A percentile compares a stretch with the other conserved stretches of the same genome.
Conservation (phyloP, 257 asterid genomes). For the Solanum tarapatanum region DNA sequence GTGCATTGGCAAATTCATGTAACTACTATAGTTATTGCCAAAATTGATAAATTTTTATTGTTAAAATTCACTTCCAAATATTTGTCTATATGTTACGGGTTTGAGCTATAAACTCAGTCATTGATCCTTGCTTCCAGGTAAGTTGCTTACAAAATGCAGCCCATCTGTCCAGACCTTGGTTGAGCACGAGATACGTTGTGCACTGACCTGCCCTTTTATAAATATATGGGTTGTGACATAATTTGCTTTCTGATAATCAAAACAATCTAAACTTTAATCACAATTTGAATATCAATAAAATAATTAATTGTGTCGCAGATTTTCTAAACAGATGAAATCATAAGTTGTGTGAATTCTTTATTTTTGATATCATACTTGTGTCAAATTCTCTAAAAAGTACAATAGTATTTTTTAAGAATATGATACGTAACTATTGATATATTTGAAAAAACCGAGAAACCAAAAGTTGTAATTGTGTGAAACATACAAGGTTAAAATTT, state of each 20-base stretch:
- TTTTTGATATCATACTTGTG: background rate
- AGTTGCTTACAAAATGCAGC: background rate
- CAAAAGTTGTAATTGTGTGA: background rate
- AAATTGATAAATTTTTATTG: background rate
- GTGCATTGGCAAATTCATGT: conserved; percentile 31
- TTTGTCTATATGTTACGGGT: background rate
- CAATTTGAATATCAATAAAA: background rate
- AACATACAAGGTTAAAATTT: background rate
- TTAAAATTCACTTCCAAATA: background rate
- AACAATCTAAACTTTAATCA: background rate
- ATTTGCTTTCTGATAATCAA: background rate
- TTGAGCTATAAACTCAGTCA: background rate
- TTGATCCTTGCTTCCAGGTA: background rate
- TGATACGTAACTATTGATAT: background rate
- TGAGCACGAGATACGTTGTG: background rate
- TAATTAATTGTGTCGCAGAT: background rate
- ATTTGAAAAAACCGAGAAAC: rapidly evolving
- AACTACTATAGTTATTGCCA: conserved; percentile 15
- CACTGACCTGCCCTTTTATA: background rate
- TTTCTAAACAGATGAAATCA: background rate
- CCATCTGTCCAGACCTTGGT: background rate
- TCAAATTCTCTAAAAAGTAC: background rate
- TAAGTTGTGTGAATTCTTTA: background rate
- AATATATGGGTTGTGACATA: background rate
- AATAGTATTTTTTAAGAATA: no score